phyloP scores from a whole-genome alignment of 2,329 filamentous ascomycete genomes.

The Fusarium subtropicale region DNA sequence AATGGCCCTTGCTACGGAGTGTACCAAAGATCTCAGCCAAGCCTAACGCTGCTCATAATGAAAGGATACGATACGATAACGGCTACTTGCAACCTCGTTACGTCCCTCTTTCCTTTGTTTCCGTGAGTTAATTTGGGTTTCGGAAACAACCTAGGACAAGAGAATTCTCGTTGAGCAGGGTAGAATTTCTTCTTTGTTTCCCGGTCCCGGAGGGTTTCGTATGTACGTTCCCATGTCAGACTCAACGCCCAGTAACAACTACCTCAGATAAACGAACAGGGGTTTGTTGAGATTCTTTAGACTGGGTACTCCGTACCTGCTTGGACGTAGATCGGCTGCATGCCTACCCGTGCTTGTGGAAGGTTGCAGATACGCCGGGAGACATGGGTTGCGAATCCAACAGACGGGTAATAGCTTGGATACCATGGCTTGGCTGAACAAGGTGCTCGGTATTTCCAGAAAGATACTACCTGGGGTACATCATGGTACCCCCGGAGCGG shows the following conservation, averaged over 20 bases:
- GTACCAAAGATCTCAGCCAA: neutral
- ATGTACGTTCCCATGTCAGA: neutral
- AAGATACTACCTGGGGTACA: neutral
- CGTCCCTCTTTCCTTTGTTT: neutral
- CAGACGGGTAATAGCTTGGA: conserved; percentile 19
- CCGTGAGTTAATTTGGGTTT: conserved; percentile 1
- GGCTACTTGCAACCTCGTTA: conserved; percentile 1
- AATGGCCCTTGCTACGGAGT: conserved; percentile 3
- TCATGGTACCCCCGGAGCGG: neutral
- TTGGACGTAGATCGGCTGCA: conserved; percentile 22
- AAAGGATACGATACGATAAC: neutral
- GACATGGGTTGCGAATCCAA: conserved; percentile 13
- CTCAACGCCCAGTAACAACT: neutral
- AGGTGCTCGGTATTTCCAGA: conserved; percentile 3
- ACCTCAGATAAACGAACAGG: conserved; percentile 19
- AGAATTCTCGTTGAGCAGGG: neutral
- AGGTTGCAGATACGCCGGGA: conserved; percentile 32
- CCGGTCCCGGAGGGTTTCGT: neutral
- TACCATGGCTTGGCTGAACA: conserved; percentile 8
- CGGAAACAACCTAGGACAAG: neutral
- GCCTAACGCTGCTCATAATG: conserved; percentile 8
- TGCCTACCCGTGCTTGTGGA: conserved; percentile 22
- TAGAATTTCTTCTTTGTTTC: conserved; percentile 5
- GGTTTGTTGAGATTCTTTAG: conserved; percentile 11
- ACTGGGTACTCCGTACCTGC: neutral